Base-by-base conservation (phyloP, 148 eudicot species). In the Gaultheria prostrata region DNA sequence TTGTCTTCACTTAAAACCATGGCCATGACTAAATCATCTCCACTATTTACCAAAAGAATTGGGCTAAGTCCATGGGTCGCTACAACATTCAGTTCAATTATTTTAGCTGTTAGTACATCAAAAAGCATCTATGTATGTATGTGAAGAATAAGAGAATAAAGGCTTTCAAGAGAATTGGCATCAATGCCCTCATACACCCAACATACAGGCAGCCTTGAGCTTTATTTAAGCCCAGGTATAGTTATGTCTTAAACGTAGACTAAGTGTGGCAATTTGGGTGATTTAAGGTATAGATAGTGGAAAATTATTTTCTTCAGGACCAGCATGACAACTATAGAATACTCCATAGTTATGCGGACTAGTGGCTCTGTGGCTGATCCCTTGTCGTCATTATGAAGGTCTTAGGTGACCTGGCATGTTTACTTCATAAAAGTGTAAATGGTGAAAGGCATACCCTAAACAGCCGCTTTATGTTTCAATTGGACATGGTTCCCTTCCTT, bases 1-100 rank as follows among this genome's bases (percentile, higher is more conserved):
- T 80, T 32, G 26, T 80, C 18, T 26, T 80, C 45, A 80, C 21
- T 78, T 35, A 32, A 48, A 20, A 78, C 81, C 48, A 21, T 30
- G 43, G 15, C 32, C 61, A 32, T 78, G 35, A 33, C 35, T 3
- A 11, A 28, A 28, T 63, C 24, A 50, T 56, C 48, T 54, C n/a
- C 28, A 1, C 39, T 12, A 30, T 24, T 6, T 51, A 32, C 35
- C 9, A 24, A 48, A 18, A 10, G 12, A 45, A 45, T 30, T 76
- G 53, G 54, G 48, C 32, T n/a, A 76, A 49, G 49, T 26, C 30
- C 78, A 11, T 30, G 72, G 39, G 72, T 28, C 33, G 28, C 15
- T 65, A 12, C 3, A 28, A 67, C 35, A 28, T 14, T 43, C 13
- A 17, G 13, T 24, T 77, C 9, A 30, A 50, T 50, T 14, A 49